Evolutionary conservation across 306 rosid species (phyloP).

Genomic region (Vachellia collinsii): DNA sequence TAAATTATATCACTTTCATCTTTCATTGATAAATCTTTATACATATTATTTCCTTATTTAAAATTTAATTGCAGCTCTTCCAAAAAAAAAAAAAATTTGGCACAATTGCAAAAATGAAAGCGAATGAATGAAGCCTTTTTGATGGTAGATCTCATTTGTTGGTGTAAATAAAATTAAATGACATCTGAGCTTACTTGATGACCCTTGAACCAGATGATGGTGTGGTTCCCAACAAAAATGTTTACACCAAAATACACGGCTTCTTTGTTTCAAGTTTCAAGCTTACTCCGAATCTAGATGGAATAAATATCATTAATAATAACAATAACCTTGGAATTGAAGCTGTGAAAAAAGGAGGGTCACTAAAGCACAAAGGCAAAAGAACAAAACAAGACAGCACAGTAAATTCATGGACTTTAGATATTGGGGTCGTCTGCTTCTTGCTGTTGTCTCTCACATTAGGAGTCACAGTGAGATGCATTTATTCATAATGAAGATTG

Average conservation of each 20-base stretch:
- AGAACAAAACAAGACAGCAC: constrained; percentile 16
- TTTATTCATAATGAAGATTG: constrained; percentile 1
- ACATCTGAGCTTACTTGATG: constrained; percentile 26
- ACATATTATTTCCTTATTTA: too few relatives aligned
- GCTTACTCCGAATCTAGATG: neutral
- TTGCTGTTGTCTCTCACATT: neutral
- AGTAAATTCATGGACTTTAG: neutral
- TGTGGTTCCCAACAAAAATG: constrained; percentile 18
- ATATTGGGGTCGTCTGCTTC: neutral
- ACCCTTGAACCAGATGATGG: constrained; percentile 48
- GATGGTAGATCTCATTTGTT: constrained; percentile 23
- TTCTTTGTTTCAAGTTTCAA: neutral
- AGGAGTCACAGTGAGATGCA: neutral
- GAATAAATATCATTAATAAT: neutral
- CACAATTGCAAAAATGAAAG: neutral
- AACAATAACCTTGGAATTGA: neutral
- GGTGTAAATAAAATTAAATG: constrained; percentile 14
- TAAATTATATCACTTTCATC: too few relatives aligned
- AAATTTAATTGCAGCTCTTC: too few relatives aligned
- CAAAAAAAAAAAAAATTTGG: too few relatives aligned
- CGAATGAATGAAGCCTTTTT: neutral
- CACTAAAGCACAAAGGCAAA: constrained; percentile 4
- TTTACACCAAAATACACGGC: neutral
- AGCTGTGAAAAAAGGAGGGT: neutral
- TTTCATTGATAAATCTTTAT: too few relatives aligned